Conservation (phyloP, 192 early-diverging fungal genomes). For the Linnemannia exigua region DNA sequence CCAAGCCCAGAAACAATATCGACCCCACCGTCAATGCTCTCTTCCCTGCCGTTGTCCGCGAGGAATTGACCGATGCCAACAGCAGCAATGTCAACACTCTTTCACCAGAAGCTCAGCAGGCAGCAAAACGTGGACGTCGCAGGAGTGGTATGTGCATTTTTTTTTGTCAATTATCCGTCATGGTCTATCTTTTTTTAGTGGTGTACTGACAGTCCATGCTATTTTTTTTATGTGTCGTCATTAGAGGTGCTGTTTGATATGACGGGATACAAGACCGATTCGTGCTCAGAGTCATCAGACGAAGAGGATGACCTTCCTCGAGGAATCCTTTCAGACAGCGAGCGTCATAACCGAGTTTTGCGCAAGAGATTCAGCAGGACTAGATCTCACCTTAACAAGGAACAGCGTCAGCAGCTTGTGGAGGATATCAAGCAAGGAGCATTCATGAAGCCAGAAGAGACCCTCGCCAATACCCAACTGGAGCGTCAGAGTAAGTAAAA, state of each 20-base stretch:
- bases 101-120: not conserved
- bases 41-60: slow-evolving; percentile 40
- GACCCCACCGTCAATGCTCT: slow-evolving; percentile 28
- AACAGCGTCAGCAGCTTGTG: slow-evolving; percentile 48
- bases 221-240: not conserved
- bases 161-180: not conserved
- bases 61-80: slow-evolving; percentile 12
- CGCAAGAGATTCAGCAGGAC: slow-evolving; percentile 40
- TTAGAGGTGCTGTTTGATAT: slow-evolving; percentile 61
- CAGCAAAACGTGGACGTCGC: slow-evolving; percentile 10
- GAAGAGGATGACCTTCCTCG: slow-evolving; percentile 45
- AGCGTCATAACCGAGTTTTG: slow-evolving; percentile 36
- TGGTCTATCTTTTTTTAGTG: not conserved
- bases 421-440: slow-evolving; percentile 49
- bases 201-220: not conserved
- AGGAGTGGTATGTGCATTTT: slow-evolving; percentile 35
- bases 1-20: not conserved
- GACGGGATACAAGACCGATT: slow-evolving; percentile 65
- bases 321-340: slow-evolving; percentile 51
- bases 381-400: slow-evolving; percentile 21
- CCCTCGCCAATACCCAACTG: slow-evolving; percentile 16
- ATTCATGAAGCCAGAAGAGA: slow-evolving; percentile 38
- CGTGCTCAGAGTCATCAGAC: slow-evolving; percentile 45
- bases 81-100: not conserved
- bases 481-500: slow-evolving; percentile 31